Conservation (phyloP, 2,329 filamentous ascomycete genomes). For the Tricladium varicosporioides region DNA sequence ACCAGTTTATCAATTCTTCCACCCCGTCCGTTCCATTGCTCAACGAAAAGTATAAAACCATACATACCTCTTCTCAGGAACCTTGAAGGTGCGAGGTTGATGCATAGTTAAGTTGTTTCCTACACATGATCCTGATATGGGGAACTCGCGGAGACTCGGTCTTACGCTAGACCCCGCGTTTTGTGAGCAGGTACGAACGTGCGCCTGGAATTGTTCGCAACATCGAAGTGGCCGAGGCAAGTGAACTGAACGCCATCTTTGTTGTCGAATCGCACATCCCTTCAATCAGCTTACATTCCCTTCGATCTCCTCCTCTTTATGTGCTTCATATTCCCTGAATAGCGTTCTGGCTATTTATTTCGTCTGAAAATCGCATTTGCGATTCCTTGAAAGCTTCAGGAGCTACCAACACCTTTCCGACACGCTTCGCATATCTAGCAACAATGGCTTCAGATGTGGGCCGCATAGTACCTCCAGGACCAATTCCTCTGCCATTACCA, state of each 20-base stretch:
- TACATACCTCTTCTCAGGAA: too few species aligned
- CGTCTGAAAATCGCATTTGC: neutral
- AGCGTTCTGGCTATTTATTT: too few species aligned
- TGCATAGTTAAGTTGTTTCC: too few species aligned
- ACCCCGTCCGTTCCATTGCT: too few species aligned
- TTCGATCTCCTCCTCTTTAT: neutral
- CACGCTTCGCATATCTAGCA: neutral
- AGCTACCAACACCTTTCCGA: neutral
- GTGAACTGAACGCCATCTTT: neutral
- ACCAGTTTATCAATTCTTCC: neutral
- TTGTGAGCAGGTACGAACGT: neutral
- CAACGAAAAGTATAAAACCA: too few species aligned
- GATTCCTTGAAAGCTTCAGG: neutral
- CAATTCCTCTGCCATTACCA: slow-evolving; percentile 23
- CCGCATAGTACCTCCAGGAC: slow-evolving; percentile 16
- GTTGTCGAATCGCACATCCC: too few species aligned
- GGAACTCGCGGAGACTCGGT: neutral
- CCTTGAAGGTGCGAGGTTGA: too few species aligned
- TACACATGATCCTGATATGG: too few species aligned
- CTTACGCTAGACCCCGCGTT: neutral
- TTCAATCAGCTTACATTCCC: too few species aligned
- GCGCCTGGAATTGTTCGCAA: neutral
- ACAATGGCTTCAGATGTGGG: slow-evolving; percentile 5
- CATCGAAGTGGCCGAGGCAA: neutral
- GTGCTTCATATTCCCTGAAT: too few species aligned